Evolutionary conservation across 306 rosid genomes (phyloP).

Genomic region (Fagus sylvatica): DNA sequence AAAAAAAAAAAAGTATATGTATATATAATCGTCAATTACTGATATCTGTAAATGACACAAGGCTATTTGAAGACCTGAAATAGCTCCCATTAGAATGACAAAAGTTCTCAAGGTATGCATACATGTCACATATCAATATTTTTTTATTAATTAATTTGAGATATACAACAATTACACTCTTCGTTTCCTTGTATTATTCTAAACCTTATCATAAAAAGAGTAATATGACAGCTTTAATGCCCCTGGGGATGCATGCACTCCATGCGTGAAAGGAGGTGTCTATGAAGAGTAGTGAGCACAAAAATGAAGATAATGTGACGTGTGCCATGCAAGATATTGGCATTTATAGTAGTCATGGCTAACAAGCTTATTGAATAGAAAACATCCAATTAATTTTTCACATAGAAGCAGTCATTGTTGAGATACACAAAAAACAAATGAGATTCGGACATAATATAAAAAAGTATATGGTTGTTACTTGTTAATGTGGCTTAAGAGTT

Average conservation of each 20-base stretch:
- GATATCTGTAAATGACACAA: too few relatives aligned
- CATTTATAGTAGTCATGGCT: background rate
- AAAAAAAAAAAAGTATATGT: too few relatives aligned
- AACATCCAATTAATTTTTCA: background rate
- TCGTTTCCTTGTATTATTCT: background rate
- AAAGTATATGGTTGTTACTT: background rate
- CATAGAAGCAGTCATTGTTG: too few relatives aligned
- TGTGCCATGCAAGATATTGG: background rate
- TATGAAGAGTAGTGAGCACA: background rate
- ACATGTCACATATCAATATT: background rate
- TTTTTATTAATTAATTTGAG: too few relatives aligned
- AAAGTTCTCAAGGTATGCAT: background rate
- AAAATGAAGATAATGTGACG: background rate
- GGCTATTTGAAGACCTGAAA: background rate
- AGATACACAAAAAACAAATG: background rate
- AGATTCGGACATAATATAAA: background rate
- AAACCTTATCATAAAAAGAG: background rate
- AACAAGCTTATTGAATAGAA: background rate
- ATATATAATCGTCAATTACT: too few relatives aligned
- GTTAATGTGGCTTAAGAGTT: too few relatives aligned
- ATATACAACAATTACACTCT: too few relatives aligned
- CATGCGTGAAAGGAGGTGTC: background rate
- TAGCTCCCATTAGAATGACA: background rate
- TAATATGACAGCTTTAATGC: background rate
- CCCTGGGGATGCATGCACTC: background rate